A percentile compares a stretch with the other conserved stretches of the same genome.
These are phyloP conservation scores for Neocatenulostroma microsporum DNA, from an alignment of 2,329 filamentous ascomycete genomes.

Conservation along the genomic window DNA sequence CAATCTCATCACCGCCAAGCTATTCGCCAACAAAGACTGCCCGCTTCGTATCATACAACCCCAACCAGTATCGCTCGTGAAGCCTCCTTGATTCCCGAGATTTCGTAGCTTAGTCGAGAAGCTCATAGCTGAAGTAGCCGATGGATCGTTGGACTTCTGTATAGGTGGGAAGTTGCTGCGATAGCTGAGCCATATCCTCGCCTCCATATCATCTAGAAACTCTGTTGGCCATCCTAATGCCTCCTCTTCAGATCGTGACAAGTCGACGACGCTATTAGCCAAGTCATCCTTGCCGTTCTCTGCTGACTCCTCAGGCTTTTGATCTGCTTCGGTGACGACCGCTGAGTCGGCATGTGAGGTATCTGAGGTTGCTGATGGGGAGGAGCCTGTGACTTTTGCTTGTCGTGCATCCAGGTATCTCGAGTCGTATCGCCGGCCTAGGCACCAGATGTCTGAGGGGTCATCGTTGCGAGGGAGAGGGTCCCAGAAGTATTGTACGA, in stretches of 20 bases:
- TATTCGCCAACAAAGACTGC: slow-evolving; percentile 85
- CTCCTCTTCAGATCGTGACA: slow-evolving; percentile 27
- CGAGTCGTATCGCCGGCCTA: slow-evolving; percentile 52
- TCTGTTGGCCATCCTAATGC: slow-evolving; percentile 65
- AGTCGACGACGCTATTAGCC: slow-evolving; percentile 22
- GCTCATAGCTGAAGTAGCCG: slow-evolving; percentile 63
- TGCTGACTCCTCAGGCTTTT: slow-evolving; percentile 12
- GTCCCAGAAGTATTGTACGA: slow-evolving; percentile 90
- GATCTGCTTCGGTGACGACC: slow-evolving; percentile 20
- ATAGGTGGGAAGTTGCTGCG: slow-evolving; percentile 79
- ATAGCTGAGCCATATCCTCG: slow-evolving; percentile 93
- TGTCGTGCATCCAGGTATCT: slow-evolving; percentile 17
- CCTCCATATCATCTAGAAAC: slow-evolving; percentile 90
- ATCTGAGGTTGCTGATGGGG: slow-evolving; percentile 22
- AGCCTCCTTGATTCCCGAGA: slow-evolving; percentile 69
- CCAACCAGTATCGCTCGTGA: slow-evolving; percentile 92
- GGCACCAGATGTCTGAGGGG: slow-evolving; percentile 73
- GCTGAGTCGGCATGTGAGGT: slow-evolving; percentile 27
- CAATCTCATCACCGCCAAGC: slow-evolving; percentile 62
- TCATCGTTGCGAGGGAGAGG: slow-evolving; percentile 77
- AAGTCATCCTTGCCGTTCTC: slow-evolving; percentile 19
- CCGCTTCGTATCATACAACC: slow-evolving; percentile 98
- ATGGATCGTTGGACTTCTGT: slow-evolving; percentile 66
- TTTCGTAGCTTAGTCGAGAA: slow-evolving; percentile 78
- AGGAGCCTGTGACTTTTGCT: slow-evolving; percentile 14